Percentiles rank a stretch among this genome's conserved stretches.
These are phyloP conservation scores for Verruconis gallopava DNA, from an alignment of 2,329 filamentous ascomycete species.

Conservation along the genomic window DNA sequence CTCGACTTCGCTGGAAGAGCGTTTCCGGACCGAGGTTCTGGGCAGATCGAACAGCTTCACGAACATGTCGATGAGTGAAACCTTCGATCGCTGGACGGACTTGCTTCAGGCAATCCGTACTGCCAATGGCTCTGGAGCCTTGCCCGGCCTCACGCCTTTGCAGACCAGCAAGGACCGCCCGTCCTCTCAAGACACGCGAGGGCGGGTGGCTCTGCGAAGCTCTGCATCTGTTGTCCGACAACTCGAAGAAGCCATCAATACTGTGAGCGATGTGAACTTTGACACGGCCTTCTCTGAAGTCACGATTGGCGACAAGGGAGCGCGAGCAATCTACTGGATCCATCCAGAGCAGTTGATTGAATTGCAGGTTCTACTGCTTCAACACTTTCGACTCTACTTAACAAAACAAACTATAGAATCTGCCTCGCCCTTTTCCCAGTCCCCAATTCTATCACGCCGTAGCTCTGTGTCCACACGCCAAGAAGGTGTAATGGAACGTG, in stretches of 20 bases:
- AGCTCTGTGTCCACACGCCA: conserved; percentile 3
- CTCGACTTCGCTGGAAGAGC: conserved; percentile 48
- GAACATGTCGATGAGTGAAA: conserved; percentile 45
- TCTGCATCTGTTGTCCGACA: conserved; percentile 4
- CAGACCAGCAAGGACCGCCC: neutral
- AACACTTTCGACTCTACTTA: conserved; percentile 32
- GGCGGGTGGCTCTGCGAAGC: neutral
- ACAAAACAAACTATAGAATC: conserved; percentile 11
- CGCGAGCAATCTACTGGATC: conserved; percentile 40
- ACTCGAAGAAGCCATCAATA: neutral
- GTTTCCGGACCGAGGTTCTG: conserved; percentile 56
- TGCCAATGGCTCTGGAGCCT: neutral
- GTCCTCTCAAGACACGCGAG: neutral
- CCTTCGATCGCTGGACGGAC: conserved; percentile 36
- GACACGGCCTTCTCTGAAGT: conserved; percentile 36
- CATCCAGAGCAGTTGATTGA: conserved; percentile 42
- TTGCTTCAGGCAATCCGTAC: conserved; percentile 25
- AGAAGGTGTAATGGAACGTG: conserved; percentile 16
- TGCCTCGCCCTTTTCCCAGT: conserved; percentile 13
- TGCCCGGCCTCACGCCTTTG: neutral
- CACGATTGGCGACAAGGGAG: conserved; percentile 32
- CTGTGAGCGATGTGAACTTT: conserved; percentile 23
- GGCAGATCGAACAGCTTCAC: conserved; percentile 59
- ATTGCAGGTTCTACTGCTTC: conserved; percentile 38
- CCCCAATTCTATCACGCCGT: conserved; percentile 2